Conservation (phyloP, 2,329 filamentous ascomycete species). For the Epichloe hybrida region DNA sequence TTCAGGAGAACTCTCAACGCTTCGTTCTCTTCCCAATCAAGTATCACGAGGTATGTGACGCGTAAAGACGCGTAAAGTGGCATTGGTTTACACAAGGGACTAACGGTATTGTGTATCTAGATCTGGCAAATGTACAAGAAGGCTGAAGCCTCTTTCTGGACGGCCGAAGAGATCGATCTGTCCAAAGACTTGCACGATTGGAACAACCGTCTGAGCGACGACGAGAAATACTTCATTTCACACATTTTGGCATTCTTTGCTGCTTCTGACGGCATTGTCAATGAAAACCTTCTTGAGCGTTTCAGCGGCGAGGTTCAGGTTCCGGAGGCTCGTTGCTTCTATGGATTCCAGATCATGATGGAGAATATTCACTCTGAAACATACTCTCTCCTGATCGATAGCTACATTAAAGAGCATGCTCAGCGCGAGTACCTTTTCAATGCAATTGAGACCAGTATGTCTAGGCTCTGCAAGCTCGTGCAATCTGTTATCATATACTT, state of each 20-base stretch:
- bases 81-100: background rate
- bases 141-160: slow-evolving; percentile 99
- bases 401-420: slow-evolving; percentile 95
- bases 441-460: slow-evolving; percentile 89
- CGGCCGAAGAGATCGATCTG: slow-evolving; percentile 96
- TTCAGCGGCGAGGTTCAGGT: slow-evolving; percentile 96
- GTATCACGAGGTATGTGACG: slow-evolving; percentile 84
- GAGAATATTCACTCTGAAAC: slow-evolving; percentile 99
- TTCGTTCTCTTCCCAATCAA: slow-evolving; percentile 99
- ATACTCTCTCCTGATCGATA: slow-evolving; percentile 97
- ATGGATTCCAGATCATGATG: slow-evolving; percentile 99
- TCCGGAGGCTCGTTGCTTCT: slow-evolving; percentile 97
- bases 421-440: slow-evolving; percentile 95
- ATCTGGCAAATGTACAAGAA: slow-evolving; percentile 99
- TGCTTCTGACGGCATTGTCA: slow-evolving; percentile 96
- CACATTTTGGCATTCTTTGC: slow-evolving; percentile 99
- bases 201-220: slow-evolving; percentile 94
- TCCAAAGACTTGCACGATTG: slow-evolving; percentile 99
- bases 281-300: slow-evolving; percentile 96
- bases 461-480: slow-evolving; percentile 4
- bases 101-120: slow-evolving; percentile 30
- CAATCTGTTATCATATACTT: slow-evolving; percentile 1
- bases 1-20: slow-evolving; percentile 88
- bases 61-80: slow-evolving; percentile 57
- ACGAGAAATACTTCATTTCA: slow-evolving; percentile 96